Evolutionary conservation across 2,329 filamentous ascomycete species (phyloP).

Genomic region (Ophiosphaerella korrae): DNA sequence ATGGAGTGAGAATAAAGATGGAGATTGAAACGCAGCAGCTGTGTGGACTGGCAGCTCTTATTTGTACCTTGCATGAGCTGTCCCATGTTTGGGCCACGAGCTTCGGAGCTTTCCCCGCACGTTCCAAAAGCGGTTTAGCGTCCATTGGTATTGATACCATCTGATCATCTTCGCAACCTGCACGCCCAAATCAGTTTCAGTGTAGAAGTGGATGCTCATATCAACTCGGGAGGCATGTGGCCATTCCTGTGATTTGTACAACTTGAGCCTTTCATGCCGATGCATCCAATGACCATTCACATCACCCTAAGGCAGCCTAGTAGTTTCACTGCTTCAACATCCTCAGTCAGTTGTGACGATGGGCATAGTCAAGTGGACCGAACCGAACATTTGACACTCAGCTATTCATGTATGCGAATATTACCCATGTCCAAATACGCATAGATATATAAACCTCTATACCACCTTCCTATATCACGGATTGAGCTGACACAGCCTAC

Average conservation of each 20-base stretch:
- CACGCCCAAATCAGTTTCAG: not conserved
- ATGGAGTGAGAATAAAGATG: not conserved
- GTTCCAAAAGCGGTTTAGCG: conserved; percentile 15
- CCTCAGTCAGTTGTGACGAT: too few species aligned
- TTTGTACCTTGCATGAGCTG: conserved; percentile 32
- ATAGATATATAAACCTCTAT: not conserved
- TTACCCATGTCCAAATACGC: not conserved
- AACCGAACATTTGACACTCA: too few species aligned
- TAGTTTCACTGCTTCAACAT: not conserved
- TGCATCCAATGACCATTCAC: not conserved
- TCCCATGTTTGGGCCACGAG: conserved; percentile 1
- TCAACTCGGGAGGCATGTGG: too few species aligned
- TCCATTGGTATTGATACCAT: conserved; percentile 8
- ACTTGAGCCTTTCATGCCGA: not conserved
- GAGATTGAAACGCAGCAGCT: conserved; percentile 8
- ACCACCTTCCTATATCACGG: not conserved
- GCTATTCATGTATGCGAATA: too few species aligned
- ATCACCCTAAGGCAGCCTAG: not conserved
- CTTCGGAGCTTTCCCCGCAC: conserved; percentile 33
- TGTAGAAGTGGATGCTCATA: too few species aligned
- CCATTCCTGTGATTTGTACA: not conserved
- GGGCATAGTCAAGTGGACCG: too few species aligned
- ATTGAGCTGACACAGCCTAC: conserved; percentile 26
- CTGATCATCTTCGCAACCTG: conserved; percentile 4
- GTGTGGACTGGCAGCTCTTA: conserved; percentile 12